Evolutionary conservation across 257 asterid species (phyloP).

Genomic region (Fraxinus anomala): DNA sequence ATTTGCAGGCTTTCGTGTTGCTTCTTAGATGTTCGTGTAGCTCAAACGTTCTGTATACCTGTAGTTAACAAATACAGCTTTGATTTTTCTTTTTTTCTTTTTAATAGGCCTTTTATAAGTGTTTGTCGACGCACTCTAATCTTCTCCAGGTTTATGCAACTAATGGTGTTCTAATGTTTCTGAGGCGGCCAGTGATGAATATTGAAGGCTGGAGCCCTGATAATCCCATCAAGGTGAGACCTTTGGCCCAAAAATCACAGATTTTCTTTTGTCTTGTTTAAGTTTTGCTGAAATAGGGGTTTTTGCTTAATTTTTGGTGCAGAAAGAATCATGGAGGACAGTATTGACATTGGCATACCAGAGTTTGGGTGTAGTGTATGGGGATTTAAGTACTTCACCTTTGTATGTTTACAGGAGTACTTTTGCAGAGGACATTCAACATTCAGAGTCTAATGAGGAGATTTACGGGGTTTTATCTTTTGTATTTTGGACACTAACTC

Average conservation of each 20-base stretch:
- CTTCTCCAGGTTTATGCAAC: slow-evolving; percentile 24
- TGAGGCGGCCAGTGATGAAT: slow-evolving; percentile 65
- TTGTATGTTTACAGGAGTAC: slow-evolving; percentile 94
- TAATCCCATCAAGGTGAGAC: slow-evolving; percentile 65
- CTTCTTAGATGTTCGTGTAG: slow-evolving; percentile 21
- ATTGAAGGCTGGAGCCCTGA: slow-evolving; percentile 65
- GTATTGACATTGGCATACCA: slow-evolving; percentile 84
- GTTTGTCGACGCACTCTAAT: slow-evolving; percentile 19
- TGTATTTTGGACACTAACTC: slow-evolving; percentile 88
- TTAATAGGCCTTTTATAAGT: not conserved
- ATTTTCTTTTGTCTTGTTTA: not conserved
- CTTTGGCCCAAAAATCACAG: slow-evolving; percentile 15
- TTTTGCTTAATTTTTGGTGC: slow-evolving; percentile 25
- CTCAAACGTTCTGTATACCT: slow-evolving; percentile 8
- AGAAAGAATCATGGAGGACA: slow-evolving; percentile 89
- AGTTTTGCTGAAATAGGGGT: not conserved
- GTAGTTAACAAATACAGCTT: slow-evolving; percentile 18
- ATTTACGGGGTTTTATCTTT: slow-evolving; percentile 85
- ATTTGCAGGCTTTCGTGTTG: slow-evolving; percentile 40
- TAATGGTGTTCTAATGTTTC: slow-evolving; percentile 49
- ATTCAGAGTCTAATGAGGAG: slow-evolving; percentile 87
- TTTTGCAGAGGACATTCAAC: slow-evolving; percentile 91
- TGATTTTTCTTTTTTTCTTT: not conserved
- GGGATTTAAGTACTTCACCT: slow-evolving; percentile 96
- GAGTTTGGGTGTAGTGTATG: slow-evolving; percentile 95